phyloP scores from a whole-genome alignment of 768 basidiomycete species.

The Pleurotus citrinopileatus region DNA sequence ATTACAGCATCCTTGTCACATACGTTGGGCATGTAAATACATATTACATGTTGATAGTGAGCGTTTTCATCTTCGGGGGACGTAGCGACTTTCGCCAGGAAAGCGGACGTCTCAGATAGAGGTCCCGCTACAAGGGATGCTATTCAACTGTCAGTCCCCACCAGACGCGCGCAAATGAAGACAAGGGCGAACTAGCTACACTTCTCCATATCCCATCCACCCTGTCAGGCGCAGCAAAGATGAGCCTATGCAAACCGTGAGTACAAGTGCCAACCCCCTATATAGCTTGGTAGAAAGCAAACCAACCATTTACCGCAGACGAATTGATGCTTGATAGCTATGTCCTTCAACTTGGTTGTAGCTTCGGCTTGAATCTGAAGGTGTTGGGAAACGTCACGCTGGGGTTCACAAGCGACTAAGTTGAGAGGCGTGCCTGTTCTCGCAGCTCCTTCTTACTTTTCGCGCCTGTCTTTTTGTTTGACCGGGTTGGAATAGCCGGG shows the following conservation, averaged over 20 bases:
- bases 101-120: constrained; percentile 54
- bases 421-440: constrained; percentile 49
- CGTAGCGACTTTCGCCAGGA: constrained; percentile 64
- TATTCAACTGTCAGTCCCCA: constrained; percentile 21
- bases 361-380: constrained; percentile 59
- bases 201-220: constrained; percentile 62
- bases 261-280: constrained; percentile 1
- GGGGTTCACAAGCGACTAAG: not conserved
- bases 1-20: constrained; percentile 61
- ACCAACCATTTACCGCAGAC: constrained; percentile 70
- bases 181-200: constrained; percentile 49
- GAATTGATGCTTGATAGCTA: constrained; percentile 52
- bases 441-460: constrained; percentile 76
- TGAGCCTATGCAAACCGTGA: constrained; percentile 44
- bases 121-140: constrained; percentile 67
- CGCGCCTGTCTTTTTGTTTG: constrained; percentile 68
- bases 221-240: constrained; percentile 59
- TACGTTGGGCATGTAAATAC: constrained; percentile 69
- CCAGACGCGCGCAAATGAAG: not conserved
- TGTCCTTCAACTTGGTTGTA: constrained; percentile 52
- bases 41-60: constrained; percentile 63
- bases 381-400: not conserved
- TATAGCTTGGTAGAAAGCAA: not conserved
- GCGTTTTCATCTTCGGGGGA: constrained; percentile 44
- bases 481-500: constrained; percentile 58